These are phyloP conservation scores for Suhomyces bokatorum DNA, from an alignment of 1,139 yeast genomes.

Conservation along the genomic window DNA sequence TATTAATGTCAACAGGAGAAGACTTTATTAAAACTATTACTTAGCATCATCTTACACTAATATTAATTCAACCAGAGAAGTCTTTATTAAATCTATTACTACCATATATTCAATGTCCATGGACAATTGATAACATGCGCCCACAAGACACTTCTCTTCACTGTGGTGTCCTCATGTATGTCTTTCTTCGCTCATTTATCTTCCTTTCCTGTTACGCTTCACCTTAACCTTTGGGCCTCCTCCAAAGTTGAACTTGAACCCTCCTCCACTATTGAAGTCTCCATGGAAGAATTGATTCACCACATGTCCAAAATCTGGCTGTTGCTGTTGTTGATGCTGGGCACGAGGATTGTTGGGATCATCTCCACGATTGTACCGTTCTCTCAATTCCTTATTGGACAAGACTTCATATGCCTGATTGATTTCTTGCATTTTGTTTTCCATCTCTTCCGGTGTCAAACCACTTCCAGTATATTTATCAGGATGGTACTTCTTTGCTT, in stretches of 20 bases:
- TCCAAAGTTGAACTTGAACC: slow-evolving; percentile 9
- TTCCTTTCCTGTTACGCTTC: slow-evolving; percentile 3
- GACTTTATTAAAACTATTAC: too few relatives aligned
- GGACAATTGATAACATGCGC: too few relatives aligned
- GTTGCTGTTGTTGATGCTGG: slow-evolving; percentile 9
- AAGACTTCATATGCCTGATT: slow-evolving; percentile 91
- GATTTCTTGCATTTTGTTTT: slow-evolving; percentile 84
- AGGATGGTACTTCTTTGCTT: slow-evolving; percentile 85
- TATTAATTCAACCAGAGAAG: too few relatives aligned
- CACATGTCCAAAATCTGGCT: slow-evolving; percentile 11
- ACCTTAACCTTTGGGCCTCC: slow-evolving; percentile 3
- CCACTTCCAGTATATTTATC: slow-evolving; percentile 79
- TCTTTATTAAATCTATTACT: too few relatives aligned
- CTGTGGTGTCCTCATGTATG: neutral
- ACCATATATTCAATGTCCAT: too few relatives aligned
- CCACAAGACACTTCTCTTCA: neutral
- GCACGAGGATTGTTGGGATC: slow-evolving; percentile 52
- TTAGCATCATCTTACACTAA: too few relatives aligned
- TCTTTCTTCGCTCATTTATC: neutral
- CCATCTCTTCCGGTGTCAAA: slow-evolving; percentile 67
- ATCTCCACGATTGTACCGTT: slow-evolving; percentile 65
- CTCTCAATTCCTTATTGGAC: slow-evolving; percentile 63
- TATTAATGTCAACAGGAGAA: too few relatives aligned
- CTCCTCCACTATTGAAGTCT: slow-evolving; percentile 7
- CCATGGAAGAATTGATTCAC: slow-evolving; percentile 15